phyloP scores from a whole-genome alignment of 768 basidiomycete genomes.

The Rhodotorula babjevae region DNA sequence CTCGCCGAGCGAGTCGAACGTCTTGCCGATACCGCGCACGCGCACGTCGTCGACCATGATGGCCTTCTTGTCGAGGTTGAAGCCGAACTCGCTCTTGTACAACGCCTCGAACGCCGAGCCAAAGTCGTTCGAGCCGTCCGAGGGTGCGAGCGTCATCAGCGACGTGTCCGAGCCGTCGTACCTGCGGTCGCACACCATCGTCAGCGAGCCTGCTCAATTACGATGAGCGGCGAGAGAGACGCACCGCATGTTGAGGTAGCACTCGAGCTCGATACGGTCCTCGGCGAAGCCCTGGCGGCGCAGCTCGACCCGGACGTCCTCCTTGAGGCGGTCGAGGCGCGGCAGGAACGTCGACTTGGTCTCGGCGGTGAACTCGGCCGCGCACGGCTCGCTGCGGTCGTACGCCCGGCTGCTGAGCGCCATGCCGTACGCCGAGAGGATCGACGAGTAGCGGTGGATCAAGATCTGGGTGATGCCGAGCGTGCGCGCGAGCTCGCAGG shows the following conservation, averaged over 20 bases:
- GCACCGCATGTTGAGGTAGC: slow-evolving; percentile 51
- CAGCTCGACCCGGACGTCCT: slow-evolving; percentile 64
- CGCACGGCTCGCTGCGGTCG: slow-evolving; percentile 85
- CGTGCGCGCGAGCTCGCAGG: slow-evolving; percentile 80
- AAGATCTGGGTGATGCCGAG: slow-evolving; percentile 82
- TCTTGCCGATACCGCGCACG: slow-evolving; percentile 87
- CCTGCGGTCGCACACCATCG: slow-evolving; percentile 54
- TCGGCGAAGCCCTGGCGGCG: slow-evolving; percentile 72
- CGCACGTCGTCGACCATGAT: slow-evolving; percentile 83
- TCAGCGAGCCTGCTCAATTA: too few species aligned
- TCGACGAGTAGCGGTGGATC: slow-evolving; percentile 85
- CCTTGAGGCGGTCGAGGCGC: slow-evolving; percentile 66
- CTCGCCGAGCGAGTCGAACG: slow-evolving; percentile 71
- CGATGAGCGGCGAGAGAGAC: neutral
- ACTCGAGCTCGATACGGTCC: slow-evolving; percentile 66
- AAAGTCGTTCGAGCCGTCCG: slow-evolving; percentile 59
- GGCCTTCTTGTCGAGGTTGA: slow-evolving; percentile 74
- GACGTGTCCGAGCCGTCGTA: slow-evolving; percentile 92
- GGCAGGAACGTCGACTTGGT: slow-evolving; percentile 57
- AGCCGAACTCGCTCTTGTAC: slow-evolving; percentile 76
- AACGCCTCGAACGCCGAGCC: slow-evolving; percentile 70
- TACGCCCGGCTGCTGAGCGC: slow-evolving; percentile 56
- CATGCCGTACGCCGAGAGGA: slow-evolving; percentile 80
- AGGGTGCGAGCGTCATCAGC: slow-evolving; percentile 64
- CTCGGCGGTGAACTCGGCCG: slow-evolving; percentile 65